Evolutionary conservation across 345 rosid species (phyloP).

Genomic region (Citrus unshiu): DNA sequence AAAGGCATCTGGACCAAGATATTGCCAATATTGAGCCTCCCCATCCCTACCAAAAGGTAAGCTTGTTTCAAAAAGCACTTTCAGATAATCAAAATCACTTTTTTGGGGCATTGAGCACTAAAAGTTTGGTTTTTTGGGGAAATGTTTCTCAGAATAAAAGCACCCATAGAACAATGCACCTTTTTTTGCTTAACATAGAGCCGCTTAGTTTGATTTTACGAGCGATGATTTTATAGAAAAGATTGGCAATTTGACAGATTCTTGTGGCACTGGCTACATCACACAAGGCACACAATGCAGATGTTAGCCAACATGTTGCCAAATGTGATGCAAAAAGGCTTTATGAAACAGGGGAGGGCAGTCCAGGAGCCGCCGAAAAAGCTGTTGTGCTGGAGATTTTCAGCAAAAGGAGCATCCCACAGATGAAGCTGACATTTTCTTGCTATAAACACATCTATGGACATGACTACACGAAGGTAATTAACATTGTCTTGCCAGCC

Average conservation of each 20-base stretch:
- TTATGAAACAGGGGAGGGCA: slow-evolving; percentile 50
- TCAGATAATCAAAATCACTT: not conserved
- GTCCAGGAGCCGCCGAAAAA: slow-evolving; percentile 41
- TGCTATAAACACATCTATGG: slow-evolving; percentile 64
- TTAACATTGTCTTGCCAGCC: not conserved
- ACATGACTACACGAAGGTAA: slow-evolving; percentile 54
- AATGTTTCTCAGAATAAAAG: not conserved
- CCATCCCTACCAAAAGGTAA: slow-evolving; percentile 60
- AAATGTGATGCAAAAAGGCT: slow-evolving; percentile 62
- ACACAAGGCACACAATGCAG: slow-evolving; percentile 63
- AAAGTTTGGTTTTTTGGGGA: not conserved
- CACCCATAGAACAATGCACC: not conserved
- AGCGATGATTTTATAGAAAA: not conserved
- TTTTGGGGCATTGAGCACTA: not conserved
- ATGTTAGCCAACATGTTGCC: slow-evolving; percentile 52
- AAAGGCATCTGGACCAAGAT: slow-evolving; percentile 53
- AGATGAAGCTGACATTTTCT: slow-evolving; percentile 51
- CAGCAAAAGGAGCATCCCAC: slow-evolving; percentile 63
- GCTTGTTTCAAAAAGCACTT: not conserved
- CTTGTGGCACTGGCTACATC: slow-evolving; percentile 56
- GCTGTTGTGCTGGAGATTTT: slow-evolving; percentile 59
- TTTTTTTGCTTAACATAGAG: not conserved
- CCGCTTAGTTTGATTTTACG: not conserved
- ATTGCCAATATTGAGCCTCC: slow-evolving; percentile 53
- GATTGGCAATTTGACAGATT: slow-evolving; percentile 31